These are phyloP conservation scores for Ogataea nonfermentans DNA, from an alignment of 805 yeast genomes.

Conservation along the genomic window DNA sequence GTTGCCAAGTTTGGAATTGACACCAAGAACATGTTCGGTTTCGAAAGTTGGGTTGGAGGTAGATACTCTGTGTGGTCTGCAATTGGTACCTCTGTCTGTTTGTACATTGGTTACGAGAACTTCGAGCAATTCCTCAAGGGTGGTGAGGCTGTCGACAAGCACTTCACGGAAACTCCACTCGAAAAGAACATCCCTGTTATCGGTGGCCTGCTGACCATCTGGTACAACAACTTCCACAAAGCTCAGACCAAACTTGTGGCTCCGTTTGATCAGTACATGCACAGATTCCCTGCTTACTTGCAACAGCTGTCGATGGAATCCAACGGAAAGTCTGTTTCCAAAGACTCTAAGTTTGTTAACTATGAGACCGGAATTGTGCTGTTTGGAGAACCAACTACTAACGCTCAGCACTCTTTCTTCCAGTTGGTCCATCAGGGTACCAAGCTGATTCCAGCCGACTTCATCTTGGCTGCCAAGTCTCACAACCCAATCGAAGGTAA, in stretches of 20 bases:
- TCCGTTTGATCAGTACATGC: conserved; percentile 98
- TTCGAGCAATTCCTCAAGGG: conserved; percentile 91
- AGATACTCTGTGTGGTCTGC: conserved; percentile 99
- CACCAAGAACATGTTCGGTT: conserved; percentile 97
- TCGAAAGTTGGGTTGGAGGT: conserved; percentile 99
- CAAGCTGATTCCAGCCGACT: conserved; percentile 94
- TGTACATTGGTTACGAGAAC: conserved; percentile 94
- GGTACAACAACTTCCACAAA: conserved; percentile 98
- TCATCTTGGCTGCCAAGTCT: conserved; percentile 94
- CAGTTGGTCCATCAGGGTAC: conserved; percentile 99
- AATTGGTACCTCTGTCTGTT: conserved; percentile 92
- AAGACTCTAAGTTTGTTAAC: conserved; percentile 86
- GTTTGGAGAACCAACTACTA: conserved; percentile 98
- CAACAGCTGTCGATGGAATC: conserved; percentile 99
- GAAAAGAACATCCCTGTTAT: conserved; percentile 89
- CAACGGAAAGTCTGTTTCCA: conserved; percentile 95
- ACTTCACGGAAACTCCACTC: conserved; percentile 79
- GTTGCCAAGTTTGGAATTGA: conserved; percentile 96
- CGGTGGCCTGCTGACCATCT: conserved; percentile 91
- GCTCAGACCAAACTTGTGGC: conserved; percentile 98
- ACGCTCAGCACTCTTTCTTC: conserved; percentile 99
- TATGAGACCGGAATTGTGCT: conserved; percentile 95
- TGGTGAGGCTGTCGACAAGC: conserved; percentile 96
- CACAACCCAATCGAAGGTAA: conserved; percentile 95
- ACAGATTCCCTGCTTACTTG: conserved; percentile 98